Base-by-base conservation (phyloP, 306 rosid genomes). In the Amphicarpaea edgeworthii region DNA sequence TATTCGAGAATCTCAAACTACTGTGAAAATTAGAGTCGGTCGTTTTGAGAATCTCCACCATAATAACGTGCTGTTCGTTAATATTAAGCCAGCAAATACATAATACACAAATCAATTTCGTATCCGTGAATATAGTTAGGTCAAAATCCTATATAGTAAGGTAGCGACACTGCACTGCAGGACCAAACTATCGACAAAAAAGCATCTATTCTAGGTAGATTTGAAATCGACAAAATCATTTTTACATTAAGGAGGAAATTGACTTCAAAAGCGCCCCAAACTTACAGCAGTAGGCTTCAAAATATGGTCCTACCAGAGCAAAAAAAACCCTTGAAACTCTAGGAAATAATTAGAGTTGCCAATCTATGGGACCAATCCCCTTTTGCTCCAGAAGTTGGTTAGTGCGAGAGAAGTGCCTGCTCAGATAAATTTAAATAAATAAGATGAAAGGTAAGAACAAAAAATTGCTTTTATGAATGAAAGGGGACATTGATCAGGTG, bases 391-490 rank as follows among this genome's bases (percentile, higher is more conserved):
- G 87, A 83, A 88, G 93, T 72, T 85, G 73, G 83, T 95, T 95
- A 15, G 96, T 90, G 77, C 81, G 87, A 78, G 97, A 95, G 86
- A 92, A 95, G 87, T 95, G 98, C 90, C 97, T 92, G 90, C 78
- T 19, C 62, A 79, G 47, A 85, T 19, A 70, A 74, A 30, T 17
- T 63, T 38, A 64, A 68, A 26, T 62, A 77, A 60, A 73, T 38
- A 14, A 37, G 5, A 14, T 28, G 62, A 37, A 51, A 4, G 61
- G 42, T 51, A 28, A 37, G 66, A 47, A 77, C 2, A 2, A 45
- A 47, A 55, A 42, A 14, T 21, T 51, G 66, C 70, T 16, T 71
- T 76, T 17, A 37, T 17, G 16, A 50, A 76, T 12, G 30, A 45
- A 45, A 69, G 16, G 50, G 21, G 41, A 45, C 30, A 76, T 4